Percentiles rank a stretch among this genome's conserved stretches.
phyloP scores from a whole-genome alignment of 1,139 yeast genomes.

The Debaryomyces nepalensis region DNA sequence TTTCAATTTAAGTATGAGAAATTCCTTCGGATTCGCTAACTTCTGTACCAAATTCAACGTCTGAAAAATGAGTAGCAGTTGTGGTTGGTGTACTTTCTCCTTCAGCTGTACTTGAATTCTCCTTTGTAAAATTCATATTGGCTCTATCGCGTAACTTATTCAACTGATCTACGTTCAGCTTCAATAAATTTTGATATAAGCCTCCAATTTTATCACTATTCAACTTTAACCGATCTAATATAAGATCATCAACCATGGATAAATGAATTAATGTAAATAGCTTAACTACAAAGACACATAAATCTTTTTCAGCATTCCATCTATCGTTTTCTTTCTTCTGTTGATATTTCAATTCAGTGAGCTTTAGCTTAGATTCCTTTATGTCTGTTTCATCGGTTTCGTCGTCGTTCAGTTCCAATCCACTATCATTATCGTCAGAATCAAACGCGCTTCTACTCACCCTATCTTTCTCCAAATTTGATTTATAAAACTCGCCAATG shows the following conservation, averaged over 20 bases:
- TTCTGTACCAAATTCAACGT: slow-evolving; percentile 5
- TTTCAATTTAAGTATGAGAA: background rate
- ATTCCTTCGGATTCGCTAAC: slow-evolving; percentile 1
- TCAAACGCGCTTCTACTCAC: slow-evolving; percentile 21
- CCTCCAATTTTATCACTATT: slow-evolving; percentile 56
- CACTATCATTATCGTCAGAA: slow-evolving; percentile 22
- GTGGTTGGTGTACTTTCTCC: slow-evolving; percentile 6
- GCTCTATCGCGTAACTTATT: background rate
- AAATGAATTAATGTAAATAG: slow-evolving; percentile 49
- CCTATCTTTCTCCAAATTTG: slow-evolving; percentile 18
- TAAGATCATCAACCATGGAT: slow-evolving; percentile 35
- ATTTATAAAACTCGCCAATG: slow-evolving; percentile 40
- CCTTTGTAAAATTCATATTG: slow-evolving; percentile 6
- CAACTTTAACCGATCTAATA: slow-evolving; percentile 47
- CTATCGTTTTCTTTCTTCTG: slow-evolving; percentile 19
- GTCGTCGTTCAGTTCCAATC: slow-evolving; percentile 26
- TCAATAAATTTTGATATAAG: slow-evolving; percentile 30
- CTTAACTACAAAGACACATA: slow-evolving; percentile 58
- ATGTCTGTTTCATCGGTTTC: slow-evolving; percentile 22
- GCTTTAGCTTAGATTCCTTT: slow-evolving; percentile 13
- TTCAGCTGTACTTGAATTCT: background rate
- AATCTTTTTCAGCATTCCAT: slow-evolving; percentile 47
- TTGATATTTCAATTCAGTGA: slow-evolving; percentile 15
- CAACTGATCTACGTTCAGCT: slow-evolving; percentile 24
- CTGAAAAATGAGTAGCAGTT: slow-evolving; percentile 7